Evolutionary conservation across 2,329 filamentous ascomycete species (phyloP), one percentile per base, ranked within the genome.

Genomic region (Diaporthe australafricana): DNA sequence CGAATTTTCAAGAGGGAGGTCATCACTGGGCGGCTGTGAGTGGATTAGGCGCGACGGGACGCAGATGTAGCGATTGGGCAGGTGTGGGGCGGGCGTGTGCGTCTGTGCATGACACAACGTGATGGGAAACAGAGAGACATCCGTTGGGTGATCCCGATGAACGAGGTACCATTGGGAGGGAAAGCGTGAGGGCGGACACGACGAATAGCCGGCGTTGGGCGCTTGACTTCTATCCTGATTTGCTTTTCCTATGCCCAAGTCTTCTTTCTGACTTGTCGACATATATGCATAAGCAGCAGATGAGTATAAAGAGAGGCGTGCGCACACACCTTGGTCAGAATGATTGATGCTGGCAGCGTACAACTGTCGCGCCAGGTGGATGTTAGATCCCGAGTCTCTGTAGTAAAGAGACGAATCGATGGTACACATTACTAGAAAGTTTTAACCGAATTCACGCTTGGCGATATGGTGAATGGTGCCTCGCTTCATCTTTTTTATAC

Each of bases 1-100:
- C 83, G 83, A 73, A 90, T 91, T 63, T 91, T 90, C 74, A 84
- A 88, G 75, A 90, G 89, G 79, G 88, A 90, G 76, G 79, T 90
- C 62, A 81, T 86, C 40, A 74, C 75, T 27, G 85, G 85, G 2
- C 78, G 81, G 27, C 75, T 88, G 35, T 87, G 73, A 81, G 38
- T 20, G 32, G n/a, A 32, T 32, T 45, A 4, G 20, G 11, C 7
- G 20, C 9, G 40, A 16, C 48, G 38, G 20, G 25, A 25, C 3
- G 38, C n/a, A n/a, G 42, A 9, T 2, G 40, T 55, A 17, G 1
- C 11, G 8, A 7, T 25, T 5, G 25, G 12, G 30, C 27, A 65
- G n/a, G 22, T 48, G 20, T 25, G 60, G 53, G 9, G 20, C 20
- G 60, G 53, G 9, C 42, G 14, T n/a, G 4, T 40, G 25, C n/a